A percentile compares a stretch with the other conserved stretches of the same genome.
These are phyloP conservation scores for Irpex sp. DNA, from an alignment of 1,284 basidiomycete species.

Conservation along the genomic window DNA sequence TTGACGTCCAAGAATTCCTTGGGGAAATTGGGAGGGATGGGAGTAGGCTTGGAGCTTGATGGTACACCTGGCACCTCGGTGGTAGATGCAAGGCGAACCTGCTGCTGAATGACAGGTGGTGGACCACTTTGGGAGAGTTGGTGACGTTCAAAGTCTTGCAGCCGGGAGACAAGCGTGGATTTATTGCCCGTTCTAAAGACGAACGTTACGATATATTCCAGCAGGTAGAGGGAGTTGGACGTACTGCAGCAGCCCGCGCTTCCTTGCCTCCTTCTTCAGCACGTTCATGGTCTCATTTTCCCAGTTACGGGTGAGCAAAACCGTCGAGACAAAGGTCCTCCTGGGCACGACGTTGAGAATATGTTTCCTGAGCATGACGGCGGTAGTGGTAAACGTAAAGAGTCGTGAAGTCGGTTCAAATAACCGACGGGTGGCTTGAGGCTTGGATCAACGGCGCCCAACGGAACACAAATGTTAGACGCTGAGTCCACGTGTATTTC, in stretches of 20 bases:
- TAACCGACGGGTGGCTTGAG: neutral
- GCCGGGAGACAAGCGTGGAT: conserved; percentile 46
- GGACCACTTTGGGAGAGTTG: conserved; percentile 14
- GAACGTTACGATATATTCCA: neutral
- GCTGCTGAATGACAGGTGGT: conserved; percentile 16
- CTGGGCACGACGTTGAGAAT: conserved; percentile 17
- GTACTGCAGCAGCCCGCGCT: conserved; percentile 59
- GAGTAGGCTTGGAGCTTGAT: conserved; percentile 17
- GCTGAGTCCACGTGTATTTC: neutral
- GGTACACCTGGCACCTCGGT: conserved; percentile 23
- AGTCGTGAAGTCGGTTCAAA: neutral
- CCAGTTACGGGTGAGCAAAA: conserved; percentile 60
- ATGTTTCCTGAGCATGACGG: conserved; percentile 30
- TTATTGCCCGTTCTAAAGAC: conserved; percentile 54
- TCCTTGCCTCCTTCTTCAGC: conserved; percentile 60
- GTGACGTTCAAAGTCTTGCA: conserved; percentile 44
- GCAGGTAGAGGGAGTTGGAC: conserved; percentile 22
- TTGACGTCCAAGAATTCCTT: conserved; percentile 40
- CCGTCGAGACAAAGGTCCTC: conserved; percentile 54
- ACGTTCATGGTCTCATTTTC: conserved; percentile 56
- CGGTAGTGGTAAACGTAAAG: neutral
- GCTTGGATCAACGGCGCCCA: neutral
- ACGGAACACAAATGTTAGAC: neutral
- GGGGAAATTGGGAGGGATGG: conserved; percentile 18
- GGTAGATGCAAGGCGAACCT: conserved; percentile 25